Evolutionary conservation across 2,329 filamentous ascomycete genomes (phyloP).

Genomic region (Pseudogymnoascus verrucosus): DNA sequence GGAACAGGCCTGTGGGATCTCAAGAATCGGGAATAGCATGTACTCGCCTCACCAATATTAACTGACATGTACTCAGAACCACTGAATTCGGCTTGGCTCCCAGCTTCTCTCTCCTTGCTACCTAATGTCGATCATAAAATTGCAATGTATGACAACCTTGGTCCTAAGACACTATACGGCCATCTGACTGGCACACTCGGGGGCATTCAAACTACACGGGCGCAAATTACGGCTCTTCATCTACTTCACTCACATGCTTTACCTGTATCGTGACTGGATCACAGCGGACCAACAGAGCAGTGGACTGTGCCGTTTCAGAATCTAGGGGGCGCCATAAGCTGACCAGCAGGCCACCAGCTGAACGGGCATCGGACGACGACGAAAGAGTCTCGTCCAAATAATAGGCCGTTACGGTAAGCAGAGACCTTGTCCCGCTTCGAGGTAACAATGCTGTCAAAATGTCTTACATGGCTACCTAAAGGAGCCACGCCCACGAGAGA

Average conservation of each 20-base stretch:
- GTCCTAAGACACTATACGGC: conserved; percentile 7
- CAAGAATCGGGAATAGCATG: background rate
- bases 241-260: conserved; percentile 3
- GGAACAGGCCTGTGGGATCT: background rate
- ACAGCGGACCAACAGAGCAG: background rate
- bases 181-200: conserved; percentile 6
- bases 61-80: conserved; percentile 4
- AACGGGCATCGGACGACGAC: conserved; percentile 1
- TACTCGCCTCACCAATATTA: background rate
- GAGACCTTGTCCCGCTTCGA: background rate
- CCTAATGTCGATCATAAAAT: conserved; percentile 8
- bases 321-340: conserved; percentile 1
- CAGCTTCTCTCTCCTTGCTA: background rate
- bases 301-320: background rate
- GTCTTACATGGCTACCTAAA: conserved; percentile 6
- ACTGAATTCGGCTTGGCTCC: background rate
- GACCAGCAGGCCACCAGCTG: conserved; percentile 3
- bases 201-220: background rate
- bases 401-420: background rate
- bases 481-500: conserved; percentile 3
- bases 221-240: conserved; percentile 5
- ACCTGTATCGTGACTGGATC: conserved; percentile 7
- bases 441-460: conserved; percentile 2
- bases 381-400: background rate
- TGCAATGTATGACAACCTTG: conserved; percentile 7